A percentile compares a stretch with the other conserved stretches of the same genome.
These are phyloP conservation scores for Claviceps pazoutovae DNA, from an alignment of 2,329 filamentous ascomycete species.

Conservation along the genomic window DNA sequence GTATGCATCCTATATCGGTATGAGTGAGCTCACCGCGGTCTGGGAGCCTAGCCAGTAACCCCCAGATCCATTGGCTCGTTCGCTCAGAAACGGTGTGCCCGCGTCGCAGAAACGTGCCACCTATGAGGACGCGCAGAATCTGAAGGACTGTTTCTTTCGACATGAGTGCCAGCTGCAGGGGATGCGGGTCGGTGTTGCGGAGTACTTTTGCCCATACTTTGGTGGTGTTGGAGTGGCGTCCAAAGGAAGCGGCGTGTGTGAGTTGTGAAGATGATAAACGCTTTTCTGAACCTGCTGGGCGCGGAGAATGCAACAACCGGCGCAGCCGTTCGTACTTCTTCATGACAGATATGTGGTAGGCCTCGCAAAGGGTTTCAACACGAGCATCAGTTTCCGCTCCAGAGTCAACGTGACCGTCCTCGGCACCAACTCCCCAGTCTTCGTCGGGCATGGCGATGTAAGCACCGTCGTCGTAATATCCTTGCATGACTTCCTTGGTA, in stretches of 20 bases:
- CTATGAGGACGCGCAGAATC: slow-evolving; percentile 52
- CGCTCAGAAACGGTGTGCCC: slow-evolving; percentile 46
- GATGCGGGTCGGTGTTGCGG: slow-evolving; percentile 39
- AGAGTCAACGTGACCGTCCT: slow-evolving; percentile 11
- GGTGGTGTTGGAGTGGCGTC: slow-evolving; percentile 33
- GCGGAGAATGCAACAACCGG: slow-evolving; percentile 39
- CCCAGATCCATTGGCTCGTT: slow-evolving; percentile 76
- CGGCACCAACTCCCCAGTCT: slow-evolving; percentile 16
- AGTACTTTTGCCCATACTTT: slow-evolving; percentile 39
- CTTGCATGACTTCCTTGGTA: slow-evolving; percentile 39
- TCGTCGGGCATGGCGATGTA: slow-evolving; percentile 50
- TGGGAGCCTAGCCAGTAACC: slow-evolving; percentile 60
- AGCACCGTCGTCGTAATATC: slow-evolving; percentile 65
- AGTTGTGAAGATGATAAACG: slow-evolving; percentile 40
- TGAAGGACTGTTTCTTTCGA: slow-evolving; percentile 51
- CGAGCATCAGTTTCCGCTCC: slow-evolving; percentile 15
- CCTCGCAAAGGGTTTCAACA: slow-evolving; percentile 36
- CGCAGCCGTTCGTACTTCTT: slow-evolving; percentile 54
- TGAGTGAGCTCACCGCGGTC: slow-evolving; percentile 63
- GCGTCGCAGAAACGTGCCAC: slow-evolving; percentile 47
- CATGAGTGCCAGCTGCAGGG: slow-evolving; percentile 49
- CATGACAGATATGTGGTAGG: slow-evolving; percentile 55
- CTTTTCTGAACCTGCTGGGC: slow-evolving; percentile 37
- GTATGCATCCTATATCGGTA: slow-evolving; percentile 58
- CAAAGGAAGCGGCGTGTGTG: slow-evolving; percentile 40